Percentiles rank a stretch among this genome's conserved stretches.
phyloP scores from a whole-genome alignment of 306 rosid genomes.

The Vigna nakashimae region DNA sequence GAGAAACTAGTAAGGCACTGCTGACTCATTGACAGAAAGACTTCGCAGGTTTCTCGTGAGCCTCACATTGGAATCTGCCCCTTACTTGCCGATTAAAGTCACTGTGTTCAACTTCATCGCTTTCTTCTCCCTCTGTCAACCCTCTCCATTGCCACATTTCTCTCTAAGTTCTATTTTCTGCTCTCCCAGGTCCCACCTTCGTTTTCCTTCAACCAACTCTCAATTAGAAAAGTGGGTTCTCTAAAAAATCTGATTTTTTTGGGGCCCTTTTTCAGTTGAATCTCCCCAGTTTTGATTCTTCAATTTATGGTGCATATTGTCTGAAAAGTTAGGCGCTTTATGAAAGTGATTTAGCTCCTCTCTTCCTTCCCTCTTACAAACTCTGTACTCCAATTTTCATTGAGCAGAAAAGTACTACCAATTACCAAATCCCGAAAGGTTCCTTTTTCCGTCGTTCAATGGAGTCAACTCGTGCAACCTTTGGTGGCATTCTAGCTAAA shows the following conservation, averaged over 20 bases:
- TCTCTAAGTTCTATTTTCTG: neutral
- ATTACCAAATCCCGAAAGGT: constrained; percentile 12
- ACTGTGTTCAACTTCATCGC: neutral
- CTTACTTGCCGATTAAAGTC: neutral
- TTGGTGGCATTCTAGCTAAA: constrained; percentile 44
- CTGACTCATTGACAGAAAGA: constrained; percentile 20
- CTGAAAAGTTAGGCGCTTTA: constrained; percentile 27
- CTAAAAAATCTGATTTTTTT: constrained; percentile 1
- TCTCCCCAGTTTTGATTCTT: constrained; percentile 14
- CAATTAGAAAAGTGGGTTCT: neutral
- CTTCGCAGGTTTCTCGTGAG: constrained; percentile 42
- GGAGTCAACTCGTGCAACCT: constrained; percentile 59
- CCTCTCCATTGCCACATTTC: neutral
- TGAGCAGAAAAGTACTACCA: constrained; percentile 21
- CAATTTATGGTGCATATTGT: neutral
- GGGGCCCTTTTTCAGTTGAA: neutral
- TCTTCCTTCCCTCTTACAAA: neutral
- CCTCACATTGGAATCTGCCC: neutral
- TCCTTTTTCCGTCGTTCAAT: constrained; percentile 40
- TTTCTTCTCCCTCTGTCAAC: neutral
- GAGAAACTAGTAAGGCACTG: constrained; percentile 30
- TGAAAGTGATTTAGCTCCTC: constrained; percentile 31
- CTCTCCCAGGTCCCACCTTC: neutral
- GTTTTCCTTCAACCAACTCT: neutral
- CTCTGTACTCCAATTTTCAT: neutral